Evolutionary conservation across 345 rosid genomes (phyloP).

Genomic region (Gossypium arboreum): DNA sequence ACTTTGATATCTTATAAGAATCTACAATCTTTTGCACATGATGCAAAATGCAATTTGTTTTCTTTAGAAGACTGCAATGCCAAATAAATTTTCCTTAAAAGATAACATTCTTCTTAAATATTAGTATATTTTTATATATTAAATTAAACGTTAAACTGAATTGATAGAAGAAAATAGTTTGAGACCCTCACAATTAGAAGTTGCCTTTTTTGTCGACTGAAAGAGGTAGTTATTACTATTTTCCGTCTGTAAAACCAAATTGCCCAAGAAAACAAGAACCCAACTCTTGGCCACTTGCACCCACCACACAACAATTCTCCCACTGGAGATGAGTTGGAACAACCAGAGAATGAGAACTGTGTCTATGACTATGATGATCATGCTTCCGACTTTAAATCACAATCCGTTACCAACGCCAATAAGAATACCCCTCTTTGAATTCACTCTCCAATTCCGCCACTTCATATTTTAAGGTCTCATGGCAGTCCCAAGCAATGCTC

Average conservation of each 20-base stretch:
- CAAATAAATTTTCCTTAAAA: no score
- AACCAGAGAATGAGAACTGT: neutral
- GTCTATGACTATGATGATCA: neutral
- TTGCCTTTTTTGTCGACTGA: neutral
- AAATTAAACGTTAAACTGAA: no score
- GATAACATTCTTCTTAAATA: no score
- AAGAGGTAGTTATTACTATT: neutral
- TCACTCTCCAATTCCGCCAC: neutral
- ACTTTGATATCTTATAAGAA: no score
- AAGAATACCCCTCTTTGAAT: neutral
- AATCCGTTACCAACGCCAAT: neutral
- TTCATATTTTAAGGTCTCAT: slow-evolving; percentile 23
- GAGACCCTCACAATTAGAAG: neutral
- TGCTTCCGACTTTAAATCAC: neutral
- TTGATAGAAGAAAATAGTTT: no score
- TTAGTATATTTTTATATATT: no score
- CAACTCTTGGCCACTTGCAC: neutral
- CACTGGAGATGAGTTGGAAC: neutral
- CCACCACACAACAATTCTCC: neutral
- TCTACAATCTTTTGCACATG: no score
- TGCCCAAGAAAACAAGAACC: neutral
- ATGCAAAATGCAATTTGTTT: no score
- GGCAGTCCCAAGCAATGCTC: slow-evolving; percentile 29
- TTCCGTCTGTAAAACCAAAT: neutral
- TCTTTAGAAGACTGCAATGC: no score